Base-by-base conservation (phyloP, 805 yeast genomes). In the Pichia occidentalis region DNA sequence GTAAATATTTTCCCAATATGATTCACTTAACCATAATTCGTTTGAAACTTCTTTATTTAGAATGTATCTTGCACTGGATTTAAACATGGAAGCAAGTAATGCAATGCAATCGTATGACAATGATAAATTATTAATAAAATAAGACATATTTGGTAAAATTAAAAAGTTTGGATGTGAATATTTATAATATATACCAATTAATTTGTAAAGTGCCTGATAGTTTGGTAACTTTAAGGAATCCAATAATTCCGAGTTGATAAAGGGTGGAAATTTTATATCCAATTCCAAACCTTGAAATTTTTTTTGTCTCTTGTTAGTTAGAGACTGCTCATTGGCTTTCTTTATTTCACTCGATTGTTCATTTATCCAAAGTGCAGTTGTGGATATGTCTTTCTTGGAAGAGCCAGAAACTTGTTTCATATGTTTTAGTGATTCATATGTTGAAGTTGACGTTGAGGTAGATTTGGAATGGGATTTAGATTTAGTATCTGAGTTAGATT, bases 121-220 rank as follows among this genome's bases (percentile, higher is more conserved):
- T 2, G 56, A 46, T 5, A 64, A 37, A n/a, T 52, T 52, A 16
- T 45, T 48, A 3, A 66, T 32, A 24, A 68, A 52, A 6, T 52
- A 35, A 9, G 48, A 45, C 37, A 61, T 62, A 24, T 62, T 52
- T 2, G 71, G 69, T 5, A 69, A 44, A 7, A 62, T 50, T 14
- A 62, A 57, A 31, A 61, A 53, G 6, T 63, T 54, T 7, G 64
- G 58, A 36, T 67, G 63, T n/a, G 61, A 54, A 45, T 67, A 69
- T 28, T 65, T 50, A 46, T 65, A 69, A 43, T 56, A 68, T 7
- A 66, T 41, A 36, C 65, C 68, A 28, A 68, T 49, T 29, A 68
- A 43, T 3, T 50, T 42, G 25, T 52, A 53, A 2, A 64, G 51
- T 1, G 60, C 56, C 29, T 46, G 41, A 57, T 62, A 57, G 25